phyloP scores from a whole-genome alignment of 371 early-diverging fungal species.

The Lichtheimia hyalospora region DNA sequence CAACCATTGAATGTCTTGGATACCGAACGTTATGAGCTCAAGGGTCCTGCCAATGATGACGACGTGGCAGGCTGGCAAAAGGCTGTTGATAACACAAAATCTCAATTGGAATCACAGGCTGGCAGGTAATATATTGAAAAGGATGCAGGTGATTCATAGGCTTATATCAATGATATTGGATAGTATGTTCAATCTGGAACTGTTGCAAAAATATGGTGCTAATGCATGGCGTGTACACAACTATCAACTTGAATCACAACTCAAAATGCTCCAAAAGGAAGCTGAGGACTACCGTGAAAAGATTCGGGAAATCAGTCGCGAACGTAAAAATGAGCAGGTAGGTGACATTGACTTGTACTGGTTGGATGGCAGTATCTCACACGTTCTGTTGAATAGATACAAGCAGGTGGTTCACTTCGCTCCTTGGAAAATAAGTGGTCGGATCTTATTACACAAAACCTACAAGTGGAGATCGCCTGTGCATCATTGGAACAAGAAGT shows the following conservation, averaged over 20 bases:
- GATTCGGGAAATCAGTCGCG: constrained; percentile 64
- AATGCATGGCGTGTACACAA: constrained; percentile 87
- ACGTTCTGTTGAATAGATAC: constrained; percentile 25
- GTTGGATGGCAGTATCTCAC: neutral
- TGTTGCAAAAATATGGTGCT: constrained; percentile 79
- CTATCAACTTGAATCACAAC: constrained; percentile 68
- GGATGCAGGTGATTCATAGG: neutral
- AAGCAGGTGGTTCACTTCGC: constrained; percentile 52
- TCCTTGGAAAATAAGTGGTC: constrained; percentile 64
- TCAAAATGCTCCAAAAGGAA: constrained; percentile 43
- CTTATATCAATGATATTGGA: neutral
- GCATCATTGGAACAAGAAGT: constrained; percentile 54
- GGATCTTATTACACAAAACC: constrained; percentile 58
- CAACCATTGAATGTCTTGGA: constrained; percentile 59
- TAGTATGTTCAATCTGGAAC: constrained; percentile 75
- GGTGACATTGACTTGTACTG: neutral
- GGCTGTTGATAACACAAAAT: constrained; percentile 77
- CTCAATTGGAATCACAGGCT: constrained; percentile 84
- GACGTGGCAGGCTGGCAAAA: constrained; percentile 58
- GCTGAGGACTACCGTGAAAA: constrained; percentile 50
- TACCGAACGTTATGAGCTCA: constrained; percentile 60
- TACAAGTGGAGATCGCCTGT: constrained; percentile 63
- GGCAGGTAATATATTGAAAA: constrained; percentile 43
- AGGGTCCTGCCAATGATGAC: constrained; percentile 47
- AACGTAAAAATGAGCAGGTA: constrained; percentile 75